Evolutionary conservation across 2,329 filamentous ascomycete genomes (phyloP), one percentile per base, ranked within the genome.

Genomic region (Aspergillus sp.): DNA sequence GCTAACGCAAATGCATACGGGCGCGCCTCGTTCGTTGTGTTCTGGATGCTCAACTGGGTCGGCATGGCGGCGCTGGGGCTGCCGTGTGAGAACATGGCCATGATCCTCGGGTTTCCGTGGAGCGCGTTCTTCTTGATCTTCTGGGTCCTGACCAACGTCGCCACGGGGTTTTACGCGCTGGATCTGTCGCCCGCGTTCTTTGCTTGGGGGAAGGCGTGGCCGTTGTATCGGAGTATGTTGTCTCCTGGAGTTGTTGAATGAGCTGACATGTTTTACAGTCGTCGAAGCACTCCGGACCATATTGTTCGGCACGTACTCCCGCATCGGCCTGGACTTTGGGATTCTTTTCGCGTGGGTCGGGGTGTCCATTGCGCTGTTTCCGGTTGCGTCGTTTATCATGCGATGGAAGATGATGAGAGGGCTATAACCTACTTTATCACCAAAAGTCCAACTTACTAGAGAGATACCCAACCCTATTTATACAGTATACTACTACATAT

Each of bases 61-160:
- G 76, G 75, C 6, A 80, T 81, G 76, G 61, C 66, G 6, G 75
- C 75, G 0, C 47, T 81, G 1, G 77, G 75, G 0, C 54, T 81
- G 2, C 73, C 76, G 0, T 78, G 73, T 46, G 76, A 81, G 56
- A 80, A 80, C 44, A 68, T 76, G 16, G 72, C 72, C 0, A 79
- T 78, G 71, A 45, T 79, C 2, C 58, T 80, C 4, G 75, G 73
- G 0, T 62, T 71, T 43, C 76, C 73, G 0, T 80, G 74, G 74
- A 71, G 65, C 32, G 67, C 73, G 0, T 51, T 78, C 0, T 82
- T 76, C 67, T 55, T 82, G 2, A 78, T 80, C 35, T 80, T 78
- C 45, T 79, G 74, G 75, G 74, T 80, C 26, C 76, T 81, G 35
- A 70, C 72, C 5, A 82, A 82, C 44, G 74, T 80, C 0, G 61